phyloP scores from a whole-genome alignment of 1,284 basidiomycete genomes.

The Thecaphora thlaspeos region DNA sequence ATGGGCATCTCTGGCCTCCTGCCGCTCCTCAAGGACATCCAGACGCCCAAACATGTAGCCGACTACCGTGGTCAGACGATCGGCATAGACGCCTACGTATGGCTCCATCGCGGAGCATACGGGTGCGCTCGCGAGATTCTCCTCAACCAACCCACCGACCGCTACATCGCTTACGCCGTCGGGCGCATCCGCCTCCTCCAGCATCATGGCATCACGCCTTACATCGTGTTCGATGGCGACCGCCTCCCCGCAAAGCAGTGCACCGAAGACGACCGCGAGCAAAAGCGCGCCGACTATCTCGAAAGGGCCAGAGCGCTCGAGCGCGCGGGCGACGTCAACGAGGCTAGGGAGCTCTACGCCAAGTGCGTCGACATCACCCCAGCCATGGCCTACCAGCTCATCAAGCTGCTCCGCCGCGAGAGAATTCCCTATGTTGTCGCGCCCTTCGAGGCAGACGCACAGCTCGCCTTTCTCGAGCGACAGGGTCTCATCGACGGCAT shows the following conservation, averaged over 20 bases:
- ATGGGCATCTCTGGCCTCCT: slow-evolving; percentile 86
- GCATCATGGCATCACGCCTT: slow-evolving; percentile 81
- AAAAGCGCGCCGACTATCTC: slow-evolving; percentile 66
- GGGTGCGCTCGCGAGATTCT: slow-evolving; percentile 84
- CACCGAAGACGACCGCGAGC: slow-evolving; percentile 79
- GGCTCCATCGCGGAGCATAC: slow-evolving; percentile 94
- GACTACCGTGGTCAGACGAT: slow-evolving; percentile 59
- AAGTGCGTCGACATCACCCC: slow-evolving; percentile 95
- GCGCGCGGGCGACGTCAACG: slow-evolving; percentile 72
- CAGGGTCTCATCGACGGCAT: slow-evolving; percentile 82
- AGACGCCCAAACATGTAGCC: slow-evolving; percentile 33
- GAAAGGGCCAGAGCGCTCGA: slow-evolving; percentile 72
- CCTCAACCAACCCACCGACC: slow-evolving; percentile 73
- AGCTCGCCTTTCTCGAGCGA: slow-evolving; percentile 87
- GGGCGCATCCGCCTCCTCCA: slow-evolving; percentile 80
- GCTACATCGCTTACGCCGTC: slow-evolving; percentile 97
- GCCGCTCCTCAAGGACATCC: slow-evolving; percentile 83
- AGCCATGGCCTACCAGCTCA: slow-evolving; percentile 93
- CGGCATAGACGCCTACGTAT: slow-evolving; percentile 87
- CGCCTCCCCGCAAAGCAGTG: slow-evolving; percentile 88
- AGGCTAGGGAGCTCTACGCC: slow-evolving; percentile 83
- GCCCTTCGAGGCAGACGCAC: slow-evolving; percentile 97
- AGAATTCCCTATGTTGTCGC: slow-evolving; percentile 75
- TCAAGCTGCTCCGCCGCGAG: slow-evolving; percentile 68
- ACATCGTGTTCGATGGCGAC: slow-evolving; percentile 95